Evolutionary conservation across 2,329 filamentous ascomycete genomes (phyloP).

Genomic region (Tolypocladium album): DNA sequence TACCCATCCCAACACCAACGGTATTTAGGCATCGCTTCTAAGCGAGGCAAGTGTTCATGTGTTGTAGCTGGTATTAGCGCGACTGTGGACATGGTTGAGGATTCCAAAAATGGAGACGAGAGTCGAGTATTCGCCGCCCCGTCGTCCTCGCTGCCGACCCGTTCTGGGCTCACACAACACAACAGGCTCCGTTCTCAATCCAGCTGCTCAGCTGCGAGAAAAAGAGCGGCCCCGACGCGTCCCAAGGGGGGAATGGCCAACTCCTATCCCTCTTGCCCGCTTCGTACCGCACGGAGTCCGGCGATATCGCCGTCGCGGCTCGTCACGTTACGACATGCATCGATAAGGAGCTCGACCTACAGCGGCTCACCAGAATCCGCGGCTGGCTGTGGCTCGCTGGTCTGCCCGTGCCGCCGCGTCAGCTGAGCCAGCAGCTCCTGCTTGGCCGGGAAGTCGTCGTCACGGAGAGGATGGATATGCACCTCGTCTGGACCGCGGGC

Average conservation of each 20-base stretch:
- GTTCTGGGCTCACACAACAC: neutral
- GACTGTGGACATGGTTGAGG: neutral
- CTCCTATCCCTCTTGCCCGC: slow-evolving; percentile 28
- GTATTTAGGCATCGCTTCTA: too few species aligned
- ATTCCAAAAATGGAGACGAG: neutral
- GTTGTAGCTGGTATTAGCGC: too few species aligned
- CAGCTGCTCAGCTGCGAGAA: neutral
- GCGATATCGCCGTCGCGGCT: slow-evolving; percentile 2
- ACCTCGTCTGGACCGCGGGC: slow-evolving; percentile 15
- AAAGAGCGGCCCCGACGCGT: neutral
- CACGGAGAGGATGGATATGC: slow-evolving; percentile 19
- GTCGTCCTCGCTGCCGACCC: neutral
- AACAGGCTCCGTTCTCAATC: neutral
- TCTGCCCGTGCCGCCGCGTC: slow-evolving; percentile 8
- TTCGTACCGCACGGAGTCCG: slow-evolving; percentile 5
- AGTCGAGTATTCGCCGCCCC: neutral
- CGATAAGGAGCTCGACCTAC: slow-evolving; percentile 6
- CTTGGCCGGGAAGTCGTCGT: slow-evolving; percentile 13
- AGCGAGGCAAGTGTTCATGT: too few species aligned
- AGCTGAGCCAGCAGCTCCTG: slow-evolving; percentile 14
- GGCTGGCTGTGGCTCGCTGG: neutral
- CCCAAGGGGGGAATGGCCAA: neutral
- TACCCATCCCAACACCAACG: too few species aligned
- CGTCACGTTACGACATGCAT: slow-evolving; percentile 1
- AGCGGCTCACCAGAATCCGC: slow-evolving; percentile 5